Evolutionary conservation across 495 filamentous ascomycete species (phyloP).

Genomic region (Ramalina peruviana): DNA sequence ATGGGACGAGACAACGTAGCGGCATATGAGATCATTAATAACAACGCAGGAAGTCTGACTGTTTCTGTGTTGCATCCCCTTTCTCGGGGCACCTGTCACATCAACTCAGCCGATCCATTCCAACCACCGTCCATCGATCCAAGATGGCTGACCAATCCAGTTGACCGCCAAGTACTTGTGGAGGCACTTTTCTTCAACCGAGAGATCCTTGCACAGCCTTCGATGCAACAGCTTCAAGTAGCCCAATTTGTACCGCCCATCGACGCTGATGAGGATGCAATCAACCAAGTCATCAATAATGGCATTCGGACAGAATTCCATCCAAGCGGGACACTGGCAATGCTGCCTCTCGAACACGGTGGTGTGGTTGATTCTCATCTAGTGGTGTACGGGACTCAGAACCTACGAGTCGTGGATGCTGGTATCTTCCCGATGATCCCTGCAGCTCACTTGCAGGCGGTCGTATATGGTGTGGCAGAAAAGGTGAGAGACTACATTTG

Average conservation of each 20-base stretch:
- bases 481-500: constrained; percentile 20
- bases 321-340: constrained; percentile 35
- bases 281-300: constrained; percentile 18
- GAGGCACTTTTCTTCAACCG: constrained; percentile 18
- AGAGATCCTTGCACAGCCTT: constrained; percentile 16
- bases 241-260: constrained; percentile 19
- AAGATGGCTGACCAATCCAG: constrained; percentile 21
- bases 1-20: constrained; percentile 13
- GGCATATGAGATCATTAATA: constrained; percentile 20
- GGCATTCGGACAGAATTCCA: constrained; percentile 30
- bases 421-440: constrained; percentile 32
- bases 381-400: constrained; percentile 33
- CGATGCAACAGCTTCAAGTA: constrained; percentile 17
- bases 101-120: constrained; percentile 19
- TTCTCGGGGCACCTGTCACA: constrained; percentile 24
- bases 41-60: constrained; percentile 18
- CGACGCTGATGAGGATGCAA: constrained; percentile 15
- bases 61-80: constrained; percentile 29
- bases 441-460: constrained; percentile 36
- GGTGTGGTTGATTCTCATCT: constrained; percentile 37
- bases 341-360: constrained; percentile 32
- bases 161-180: constrained; percentile 26
- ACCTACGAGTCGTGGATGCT: constrained; percentile 38
- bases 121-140: constrained; percentile 21
- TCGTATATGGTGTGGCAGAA: constrained; percentile 37